phyloP scores from a whole-genome alignment of 1,139 yeast species.

The Hansenula lynferdii region DNA sequence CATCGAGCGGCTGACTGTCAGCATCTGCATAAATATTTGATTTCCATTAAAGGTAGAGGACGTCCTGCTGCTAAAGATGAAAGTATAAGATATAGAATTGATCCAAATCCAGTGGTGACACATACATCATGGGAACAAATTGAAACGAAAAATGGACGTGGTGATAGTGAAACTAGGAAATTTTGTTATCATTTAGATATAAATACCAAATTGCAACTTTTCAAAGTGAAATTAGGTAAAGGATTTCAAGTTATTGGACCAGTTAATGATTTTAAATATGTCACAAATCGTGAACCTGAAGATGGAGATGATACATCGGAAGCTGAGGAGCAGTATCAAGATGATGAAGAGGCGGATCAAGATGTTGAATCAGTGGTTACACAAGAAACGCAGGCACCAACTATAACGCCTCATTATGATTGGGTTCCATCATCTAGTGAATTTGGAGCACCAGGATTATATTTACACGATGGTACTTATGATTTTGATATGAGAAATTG shows the following conservation, averaged over 20 bases:
- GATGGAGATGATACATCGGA: too few relatives aligned
- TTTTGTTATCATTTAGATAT: conserved; percentile 14
- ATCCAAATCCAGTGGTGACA: conserved; percentile 7
- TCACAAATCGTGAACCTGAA: too few relatives aligned
- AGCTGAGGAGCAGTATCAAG: too few relatives aligned
- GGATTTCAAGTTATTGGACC: conserved; percentile 10
- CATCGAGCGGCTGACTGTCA: conserved; percentile 86
- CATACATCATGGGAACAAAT: conserved; percentile 5
- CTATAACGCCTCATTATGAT: too few relatives aligned
- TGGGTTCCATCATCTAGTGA: too few relatives aligned
- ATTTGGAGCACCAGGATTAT: too few relatives aligned
- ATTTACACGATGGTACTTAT: too few relatives aligned
- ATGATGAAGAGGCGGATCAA: too few relatives aligned
- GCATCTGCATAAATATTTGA: conserved; percentile 73
- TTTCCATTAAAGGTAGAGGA: conserved; percentile 86
- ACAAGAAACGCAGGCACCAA: too few relatives aligned
- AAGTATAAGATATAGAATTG: conserved; percentile 10
- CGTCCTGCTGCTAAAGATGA: conserved; percentile 46
- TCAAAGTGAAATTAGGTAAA: conserved; percentile 9
- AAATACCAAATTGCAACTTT: conserved; percentile 5
- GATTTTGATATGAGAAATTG: too few relatives aligned
- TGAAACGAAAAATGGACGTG: conserved; percentile 10
- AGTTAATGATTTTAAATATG: conserved; percentile 1
- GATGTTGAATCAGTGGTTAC: too few relatives aligned
- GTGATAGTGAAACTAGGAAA: background rate